These are phyloP conservation scores for Mollisia scopiformis DNA, from an alignment of 2,329 filamentous ascomycete species.

Conservation along the genomic window DNA sequence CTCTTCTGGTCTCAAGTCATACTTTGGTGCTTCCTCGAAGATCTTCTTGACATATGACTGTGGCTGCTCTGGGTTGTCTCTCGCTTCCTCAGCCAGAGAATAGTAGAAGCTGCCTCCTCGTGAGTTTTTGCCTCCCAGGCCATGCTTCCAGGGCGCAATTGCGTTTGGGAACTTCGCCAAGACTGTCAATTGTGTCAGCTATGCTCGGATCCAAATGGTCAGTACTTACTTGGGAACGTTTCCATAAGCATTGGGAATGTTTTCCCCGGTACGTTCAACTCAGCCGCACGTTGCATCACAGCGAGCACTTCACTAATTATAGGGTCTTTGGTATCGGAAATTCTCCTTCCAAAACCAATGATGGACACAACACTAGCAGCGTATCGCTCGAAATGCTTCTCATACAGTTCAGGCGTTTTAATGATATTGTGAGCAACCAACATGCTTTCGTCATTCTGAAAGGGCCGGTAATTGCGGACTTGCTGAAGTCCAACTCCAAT, in stretches of 20 bases:
- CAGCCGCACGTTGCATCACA: slow-evolving; percentile 28
- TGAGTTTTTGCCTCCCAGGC: slow-evolving; percentile 18
- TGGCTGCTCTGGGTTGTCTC: slow-evolving; percentile 23
- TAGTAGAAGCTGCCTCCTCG: slow-evolving; percentile 27
- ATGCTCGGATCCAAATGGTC: neutral
- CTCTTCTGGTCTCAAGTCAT: slow-evolving; percentile 21
- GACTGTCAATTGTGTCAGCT: slow-evolving; percentile 14
- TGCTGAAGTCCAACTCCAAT: slow-evolving; percentile 28
- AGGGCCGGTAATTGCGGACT: slow-evolving; percentile 24
- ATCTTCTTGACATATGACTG: slow-evolving; percentile 27
- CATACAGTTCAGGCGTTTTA: slow-evolving; percentile 23
- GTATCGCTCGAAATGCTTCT: slow-evolving; percentile 28
- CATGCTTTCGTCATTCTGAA: slow-evolving; percentile 30
- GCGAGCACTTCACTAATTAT: slow-evolving; percentile 27
- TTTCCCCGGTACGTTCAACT: slow-evolving; percentile 29
- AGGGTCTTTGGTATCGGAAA: slow-evolving; percentile 22
- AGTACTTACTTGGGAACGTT: slow-evolving; percentile 27
- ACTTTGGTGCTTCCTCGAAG: slow-evolving; percentile 27
- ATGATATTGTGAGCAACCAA: slow-evolving; percentile 24
- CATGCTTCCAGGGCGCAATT: slow-evolving; percentile 30
- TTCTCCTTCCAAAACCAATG: slow-evolving; percentile 29
- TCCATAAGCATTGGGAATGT: slow-evolving; percentile 30
- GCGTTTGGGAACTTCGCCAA: slow-evolving; percentile 26
- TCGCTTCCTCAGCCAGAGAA: slow-evolving; percentile 26
- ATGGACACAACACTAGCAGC: slow-evolving; percentile 29